Base-by-base conservation (phyloP, 2,329 filamentous ascomycete species). In the Shiraia sp. region DNA sequence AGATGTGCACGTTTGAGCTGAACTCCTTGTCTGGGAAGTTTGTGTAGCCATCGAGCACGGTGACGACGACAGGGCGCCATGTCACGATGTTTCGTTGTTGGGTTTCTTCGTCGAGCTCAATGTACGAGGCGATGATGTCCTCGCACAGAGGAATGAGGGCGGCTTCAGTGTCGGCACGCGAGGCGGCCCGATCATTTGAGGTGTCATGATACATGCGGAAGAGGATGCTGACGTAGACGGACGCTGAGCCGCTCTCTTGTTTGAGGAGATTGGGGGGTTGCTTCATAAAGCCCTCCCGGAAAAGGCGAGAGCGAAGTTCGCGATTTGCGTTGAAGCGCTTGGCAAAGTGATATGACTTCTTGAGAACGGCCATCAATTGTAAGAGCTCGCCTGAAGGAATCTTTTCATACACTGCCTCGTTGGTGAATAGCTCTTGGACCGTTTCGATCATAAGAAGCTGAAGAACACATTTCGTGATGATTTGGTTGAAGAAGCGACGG, bases 381-480 rank as follows among this genome's bases (percentile, higher is more conserved):
- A 99, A 78, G 0, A 99, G 82, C 65, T 97, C 90, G 8, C 81
- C 75, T 0, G 90, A 96, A 0, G 93, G 95, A 27, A 99, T 99
- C 66, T 95, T 85, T 5, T 85, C 79, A 66, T 99, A 99, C 12
- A 99, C 95, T 1, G 88, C 83, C 65, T 97, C 91, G 69, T 97
- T 99, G 57, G 90, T 95, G 75, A 99, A 99, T 34, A 99, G 83
- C 70, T 99, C 95, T 62, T 95, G 95, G 29, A 99, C 95, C 0
- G 95, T 99, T 70, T 99, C 95, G 58, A 99, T 99, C 90, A 99
- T 99, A 51, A 99, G 83, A 2, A 99, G 81, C 70, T 99, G 95
- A 7, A 99, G 77, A 3, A 99, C 95, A 66, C 93, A 99, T 55
- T 95, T 92, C 10, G 92, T 96, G 70, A 99, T 99, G 69, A 99